Percentiles rank a stretch among this genome's conserved stretches.
Evolutionary conservation across 2,329 filamentous ascomycete species (phyloP).

Genomic region (Aquanectria penicillioides): DNA sequence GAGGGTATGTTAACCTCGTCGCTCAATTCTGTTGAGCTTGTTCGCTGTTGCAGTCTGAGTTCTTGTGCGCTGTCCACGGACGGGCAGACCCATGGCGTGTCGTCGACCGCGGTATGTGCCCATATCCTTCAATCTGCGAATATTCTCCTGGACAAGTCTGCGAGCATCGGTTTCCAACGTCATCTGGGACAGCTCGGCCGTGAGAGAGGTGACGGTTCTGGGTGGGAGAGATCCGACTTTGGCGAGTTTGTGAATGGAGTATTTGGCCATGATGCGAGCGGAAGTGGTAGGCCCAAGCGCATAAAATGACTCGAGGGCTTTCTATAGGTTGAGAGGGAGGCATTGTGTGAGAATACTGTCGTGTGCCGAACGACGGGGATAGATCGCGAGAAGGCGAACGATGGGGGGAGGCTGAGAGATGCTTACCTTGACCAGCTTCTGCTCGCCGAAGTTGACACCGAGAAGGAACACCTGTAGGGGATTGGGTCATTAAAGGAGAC

Average conservation of each 20-base stretch:
- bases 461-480: conserved; percentile 79
- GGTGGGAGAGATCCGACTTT: conserved; percentile 79
- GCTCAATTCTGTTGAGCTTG: conserved; percentile 69
- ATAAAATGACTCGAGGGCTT: conserved; percentile 86
- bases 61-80: conserved; percentile 88
- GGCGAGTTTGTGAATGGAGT: conserved; percentile 86
- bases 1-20: conserved; percentile 37
- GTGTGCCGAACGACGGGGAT: neutral
- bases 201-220: conserved; percentile 83
- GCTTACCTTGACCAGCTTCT: conserved; percentile 82
- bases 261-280: conserved; percentile 83
- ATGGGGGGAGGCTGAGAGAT: neutral
- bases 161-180: conserved; percentile 91
- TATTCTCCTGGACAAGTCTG: conserved; percentile 83
- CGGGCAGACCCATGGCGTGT: conserved; percentile 92
- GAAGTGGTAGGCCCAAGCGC: conserved; percentile 79
- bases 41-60: conserved; percentile 72
- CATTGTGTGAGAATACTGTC: conserved; percentile 22
- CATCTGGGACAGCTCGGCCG: conserved; percentile 87
- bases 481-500: neutral
- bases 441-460: conserved; percentile 86
- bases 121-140: conserved; percentile 87
- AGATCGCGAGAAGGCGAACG: conserved; percentile 1
- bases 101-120: conserved; percentile 87
- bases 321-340: conserved; percentile 53